Evolutionary conservation across 257 asterid species (phyloP), one percentile per base, ranked within the genome.

Genomic region (Osmanthus fragrans): DNA sequence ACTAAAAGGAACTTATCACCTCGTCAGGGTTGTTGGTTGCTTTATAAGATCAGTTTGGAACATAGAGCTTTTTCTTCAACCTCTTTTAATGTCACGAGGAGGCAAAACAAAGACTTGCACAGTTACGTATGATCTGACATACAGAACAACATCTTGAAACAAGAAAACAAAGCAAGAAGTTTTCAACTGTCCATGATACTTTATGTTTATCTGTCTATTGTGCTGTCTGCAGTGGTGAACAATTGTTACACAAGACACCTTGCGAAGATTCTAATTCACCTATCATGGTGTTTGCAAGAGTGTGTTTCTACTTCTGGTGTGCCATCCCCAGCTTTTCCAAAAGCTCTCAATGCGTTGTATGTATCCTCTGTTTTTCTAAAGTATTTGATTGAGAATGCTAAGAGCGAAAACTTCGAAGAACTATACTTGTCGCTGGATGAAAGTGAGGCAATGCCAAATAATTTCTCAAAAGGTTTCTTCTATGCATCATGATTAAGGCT

Each of bases 231-330:
- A 96, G 99, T 89, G 77, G 85, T 72, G 88, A 94, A 92, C 85
- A 96, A 96, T 84, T 80, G 82, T 80, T 82, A 82, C 69, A 96
- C 99, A 70, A 89, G 95, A 88, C 99, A 96, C 83, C 97, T 96
- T 34, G 90, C 91, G 1, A 96, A 96, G 88, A 87, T 91, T 78
- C 81, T 96, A 89, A 85, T 96, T 86, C 94, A 96, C 86, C 86
- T 96, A 73, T 82, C 90, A 5, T 86, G 92, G 97, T 90, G 96
- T 86, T 85, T 96, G 94, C 90, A 92, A 86, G 97, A 94, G 87
- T 93, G 97, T 83, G 83, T 82, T 80, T 85, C 94, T 74, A 80
- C 90, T 72, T 82, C 98, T 37, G 93, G 84, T 79, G 85, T 77
- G 81, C 81, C 88, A 36, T 85, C 94, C 72, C 75, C 84, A 66